Evolutionary conservation across 208 protist genomes (phyloP).

Genomic region (Naegleria gruberi): DNA sequence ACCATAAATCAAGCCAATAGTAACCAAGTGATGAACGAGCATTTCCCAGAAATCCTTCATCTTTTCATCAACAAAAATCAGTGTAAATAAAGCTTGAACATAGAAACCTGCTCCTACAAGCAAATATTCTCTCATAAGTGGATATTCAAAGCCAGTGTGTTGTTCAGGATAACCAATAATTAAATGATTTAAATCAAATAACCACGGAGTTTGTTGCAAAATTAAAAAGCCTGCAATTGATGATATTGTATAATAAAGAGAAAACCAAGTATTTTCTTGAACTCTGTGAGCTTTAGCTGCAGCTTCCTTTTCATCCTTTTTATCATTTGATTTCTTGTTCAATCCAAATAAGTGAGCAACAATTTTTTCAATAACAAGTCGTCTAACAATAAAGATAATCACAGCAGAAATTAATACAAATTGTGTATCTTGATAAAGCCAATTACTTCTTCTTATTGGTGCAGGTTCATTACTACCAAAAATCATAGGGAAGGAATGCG

Average conservation of each 20-base stretch:
- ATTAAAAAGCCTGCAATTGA: neutral
- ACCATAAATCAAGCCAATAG: neutral
- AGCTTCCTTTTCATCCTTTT: neutral
- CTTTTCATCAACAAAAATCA: slow-evolving; percentile 14
- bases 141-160: neutral
- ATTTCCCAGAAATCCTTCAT: slow-evolving; percentile 14
- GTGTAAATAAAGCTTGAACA: neutral
- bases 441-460: neutral
- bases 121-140: neutral
- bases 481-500: neutral
- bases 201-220: neutral
- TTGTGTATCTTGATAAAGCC: neutral
- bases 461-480: neutral
- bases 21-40: slow-evolving; percentile 1
- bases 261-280: neutral
- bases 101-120: neutral
- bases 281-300: neutral
- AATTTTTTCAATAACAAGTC: neutral
- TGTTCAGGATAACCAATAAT: neutral
- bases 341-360: neutral
- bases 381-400: neutral
- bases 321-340: neutral
- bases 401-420: neutral
- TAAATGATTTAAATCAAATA: neutral
- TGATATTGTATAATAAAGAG: neutral